Percentiles rank a stretch among this genome's conserved stretches.
These are phyloP conservation scores for Auxenochlorella protothecoides DNA, from an alignment of 139 green algal genomes.

Conservation along the genomic window DNA sequence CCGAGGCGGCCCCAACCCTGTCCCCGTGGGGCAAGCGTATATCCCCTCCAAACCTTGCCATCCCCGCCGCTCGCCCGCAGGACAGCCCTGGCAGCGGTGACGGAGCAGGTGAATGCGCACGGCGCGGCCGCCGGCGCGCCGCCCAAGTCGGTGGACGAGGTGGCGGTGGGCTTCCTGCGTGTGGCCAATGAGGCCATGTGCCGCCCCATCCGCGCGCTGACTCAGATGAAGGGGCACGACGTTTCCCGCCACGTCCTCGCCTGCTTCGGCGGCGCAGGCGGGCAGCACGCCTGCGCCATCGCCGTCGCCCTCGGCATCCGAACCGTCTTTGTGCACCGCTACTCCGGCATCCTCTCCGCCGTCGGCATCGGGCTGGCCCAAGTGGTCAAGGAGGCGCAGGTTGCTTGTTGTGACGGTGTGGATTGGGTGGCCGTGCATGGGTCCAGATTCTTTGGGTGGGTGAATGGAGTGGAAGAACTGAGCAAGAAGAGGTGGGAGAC, in stretches of 20 bases:
- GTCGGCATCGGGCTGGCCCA: slow-evolving; percentile 93
- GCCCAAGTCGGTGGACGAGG: slow-evolving; percentile 50
- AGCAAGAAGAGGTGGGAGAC: too few relatives aligned
- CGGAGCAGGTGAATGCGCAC: slow-evolving; percentile 47
- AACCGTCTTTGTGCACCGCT: slow-evolving; percentile 91
- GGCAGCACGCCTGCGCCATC: slow-evolving; percentile 93
- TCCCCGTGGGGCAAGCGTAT: too few relatives aligned
- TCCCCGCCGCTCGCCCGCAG: not conserved
- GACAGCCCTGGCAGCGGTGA: slow-evolving; percentile 44
- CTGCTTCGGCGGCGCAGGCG: slow-evolving; percentile 92
- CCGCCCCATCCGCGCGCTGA: slow-evolving; percentile 83
- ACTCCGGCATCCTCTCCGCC: slow-evolving; percentile 79
- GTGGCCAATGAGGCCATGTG: slow-evolving; percentile 99
- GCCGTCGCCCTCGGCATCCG: slow-evolving; percentile 76
- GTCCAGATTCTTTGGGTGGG: too few relatives aligned
- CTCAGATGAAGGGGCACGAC: slow-evolving; percentile 88
- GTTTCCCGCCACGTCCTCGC: slow-evolving; percentile 75
- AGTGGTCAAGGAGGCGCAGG: slow-evolving; percentile 81
- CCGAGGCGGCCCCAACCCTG: too few relatives aligned
- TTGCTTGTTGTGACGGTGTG: not conserved
- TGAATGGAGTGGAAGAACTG: too few relatives aligned
- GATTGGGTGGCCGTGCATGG: too few relatives aligned
- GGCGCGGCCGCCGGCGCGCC: slow-evolving; percentile 24
- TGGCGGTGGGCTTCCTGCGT: slow-evolving; percentile 79
- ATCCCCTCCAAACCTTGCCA: too few relatives aligned